A percentile compares a stretch with the other conserved stretches of the same genome.
Conservation (phyloP, 176 grass and related monocot genomes). For the Melocanna baccifera region DNA sequence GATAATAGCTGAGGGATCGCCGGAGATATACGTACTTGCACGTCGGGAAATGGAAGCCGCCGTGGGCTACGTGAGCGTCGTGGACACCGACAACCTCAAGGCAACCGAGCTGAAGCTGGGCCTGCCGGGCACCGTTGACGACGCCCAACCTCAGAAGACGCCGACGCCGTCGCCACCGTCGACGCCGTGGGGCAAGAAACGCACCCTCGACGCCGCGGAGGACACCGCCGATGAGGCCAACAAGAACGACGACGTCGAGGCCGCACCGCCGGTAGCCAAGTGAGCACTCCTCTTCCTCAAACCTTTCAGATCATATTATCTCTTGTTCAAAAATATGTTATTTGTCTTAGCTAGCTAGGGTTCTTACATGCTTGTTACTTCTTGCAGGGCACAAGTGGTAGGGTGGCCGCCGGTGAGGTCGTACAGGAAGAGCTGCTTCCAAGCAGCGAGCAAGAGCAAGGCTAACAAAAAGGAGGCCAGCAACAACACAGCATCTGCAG, state of each 20-base stretch:
- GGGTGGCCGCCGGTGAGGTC: conserved; percentile 92
- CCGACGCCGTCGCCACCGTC: not conserved
- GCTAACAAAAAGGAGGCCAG: not conserved
- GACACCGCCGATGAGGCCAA: not conserved
- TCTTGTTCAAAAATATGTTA: not conserved
- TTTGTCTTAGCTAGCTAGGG: not conserved
- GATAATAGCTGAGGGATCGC: not conserved
- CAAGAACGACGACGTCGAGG: conserved; percentile 10
- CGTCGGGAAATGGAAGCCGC: conserved; percentile 53
- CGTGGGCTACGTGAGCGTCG: conserved; percentile 12
- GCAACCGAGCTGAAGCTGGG: conserved; percentile 93
- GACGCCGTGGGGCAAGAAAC: conserved; percentile 42
- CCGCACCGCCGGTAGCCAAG: conserved; percentile 42
- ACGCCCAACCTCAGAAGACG: not conserved
- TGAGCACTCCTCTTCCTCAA: conserved; percentile 20
- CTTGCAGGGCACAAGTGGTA: conserved; percentile 70
- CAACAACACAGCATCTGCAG: not conserved
- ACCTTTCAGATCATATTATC: not conserved
- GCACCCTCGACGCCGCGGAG: conserved; percentile 21
- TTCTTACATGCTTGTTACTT: conserved; percentile 1
- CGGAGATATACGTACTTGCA: not conserved
- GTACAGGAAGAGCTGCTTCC: conserved; percentile 80
- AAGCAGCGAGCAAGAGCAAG: conserved; percentile 34
- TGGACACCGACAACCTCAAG: conserved; percentile 55
- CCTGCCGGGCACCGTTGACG: conserved; percentile 58